Conservation (phyloP, 768 basidiomycete genomes). For the Clathrus columnatus region DNA sequence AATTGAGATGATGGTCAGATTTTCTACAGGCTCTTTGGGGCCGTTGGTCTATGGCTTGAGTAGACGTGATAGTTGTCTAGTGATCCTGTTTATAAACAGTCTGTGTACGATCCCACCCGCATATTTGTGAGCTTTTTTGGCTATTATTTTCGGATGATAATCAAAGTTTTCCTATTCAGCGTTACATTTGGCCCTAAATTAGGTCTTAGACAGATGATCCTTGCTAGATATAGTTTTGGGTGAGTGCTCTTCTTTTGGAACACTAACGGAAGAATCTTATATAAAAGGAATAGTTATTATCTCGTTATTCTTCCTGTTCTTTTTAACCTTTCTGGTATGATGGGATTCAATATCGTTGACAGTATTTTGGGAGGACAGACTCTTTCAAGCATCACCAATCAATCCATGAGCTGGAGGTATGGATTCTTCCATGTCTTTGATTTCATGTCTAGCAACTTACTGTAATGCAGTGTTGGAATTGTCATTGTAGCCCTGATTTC, state of each 20-base stretch:
- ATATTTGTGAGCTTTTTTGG: conserved; percentile 40
- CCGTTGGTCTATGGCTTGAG: conserved; percentile 54
- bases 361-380: conserved; percentile 64
- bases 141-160: conserved; percentile 6
- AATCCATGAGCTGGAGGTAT: conserved; percentile 43
- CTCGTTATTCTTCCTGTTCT: conserved; percentile 43
- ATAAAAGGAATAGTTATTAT: conserved; percentile 37
- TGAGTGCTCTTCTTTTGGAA: conserved; percentile 31
- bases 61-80: conserved; percentile 52
- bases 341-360: conserved; percentile 59
- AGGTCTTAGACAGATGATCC: conserved; percentile 77
- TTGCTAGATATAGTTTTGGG: conserved; percentile 55
- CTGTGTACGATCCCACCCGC: conserved; percentile 50
- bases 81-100: conserved; percentile 62
- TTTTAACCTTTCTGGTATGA: conserved; percentile 50
- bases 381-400: conserved; percentile 45
- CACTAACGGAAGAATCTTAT: too few relatives aligned
- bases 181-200: conserved; percentile 71
- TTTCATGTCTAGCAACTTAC: not conserved
- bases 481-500: conserved; percentile 66
- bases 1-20: conserved; percentile 26
- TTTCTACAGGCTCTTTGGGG: conserved; percentile 61
- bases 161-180: conserved; percentile 19
- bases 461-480: conserved; percentile 59
- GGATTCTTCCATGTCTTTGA: conserved; percentile 11